Evolutionary conservation across 768 basidiomycete genomes (phyloP).

Genomic region (Cyclocybe aegerita): DNA sequence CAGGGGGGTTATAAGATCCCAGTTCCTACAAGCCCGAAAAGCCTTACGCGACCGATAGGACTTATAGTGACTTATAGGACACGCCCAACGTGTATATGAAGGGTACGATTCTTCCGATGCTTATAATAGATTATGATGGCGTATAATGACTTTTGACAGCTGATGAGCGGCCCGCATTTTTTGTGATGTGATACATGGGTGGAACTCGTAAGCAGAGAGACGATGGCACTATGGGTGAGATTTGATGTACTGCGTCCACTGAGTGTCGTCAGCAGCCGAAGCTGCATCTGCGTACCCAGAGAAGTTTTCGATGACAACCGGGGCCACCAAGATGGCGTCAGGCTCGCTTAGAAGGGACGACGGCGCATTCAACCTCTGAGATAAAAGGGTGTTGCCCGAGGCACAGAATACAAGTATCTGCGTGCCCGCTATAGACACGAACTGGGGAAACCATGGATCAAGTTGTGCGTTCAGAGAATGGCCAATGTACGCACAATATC

Average conservation of each 20-base stretch:
- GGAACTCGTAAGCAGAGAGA: no score
- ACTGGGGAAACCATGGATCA: conserved; percentile 35
- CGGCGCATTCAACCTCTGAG: conserved; percentile 51
- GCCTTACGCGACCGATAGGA: no score
- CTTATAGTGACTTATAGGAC: no score
- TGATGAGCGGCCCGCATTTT: no score
- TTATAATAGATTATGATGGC: no score
- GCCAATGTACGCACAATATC: conserved; percentile 45
- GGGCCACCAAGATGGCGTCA: conserved; percentile 48
- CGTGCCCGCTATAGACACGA: conserved; percentile 50
- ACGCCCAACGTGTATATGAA: no score
- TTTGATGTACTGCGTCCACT: conserved; percentile 34
- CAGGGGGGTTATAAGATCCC: no score
- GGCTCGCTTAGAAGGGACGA: conserved; percentile 41
- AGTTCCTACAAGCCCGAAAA: no score
- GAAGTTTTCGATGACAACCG: conserved; percentile 58
- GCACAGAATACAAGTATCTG: conserved; percentile 61
- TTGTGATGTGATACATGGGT: no score
- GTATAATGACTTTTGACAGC: no score
- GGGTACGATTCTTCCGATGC: no score
- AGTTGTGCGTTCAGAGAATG: not conserved
- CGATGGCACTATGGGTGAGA: not conserved
- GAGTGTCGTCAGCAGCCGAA: conserved; percentile 36
- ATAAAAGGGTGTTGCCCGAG: conserved; percentile 44
- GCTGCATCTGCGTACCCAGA: conserved; percentile 59